Conservation (phyloP, 2,329 filamentous ascomycete species). For the Huntiella decipiens region DNA sequence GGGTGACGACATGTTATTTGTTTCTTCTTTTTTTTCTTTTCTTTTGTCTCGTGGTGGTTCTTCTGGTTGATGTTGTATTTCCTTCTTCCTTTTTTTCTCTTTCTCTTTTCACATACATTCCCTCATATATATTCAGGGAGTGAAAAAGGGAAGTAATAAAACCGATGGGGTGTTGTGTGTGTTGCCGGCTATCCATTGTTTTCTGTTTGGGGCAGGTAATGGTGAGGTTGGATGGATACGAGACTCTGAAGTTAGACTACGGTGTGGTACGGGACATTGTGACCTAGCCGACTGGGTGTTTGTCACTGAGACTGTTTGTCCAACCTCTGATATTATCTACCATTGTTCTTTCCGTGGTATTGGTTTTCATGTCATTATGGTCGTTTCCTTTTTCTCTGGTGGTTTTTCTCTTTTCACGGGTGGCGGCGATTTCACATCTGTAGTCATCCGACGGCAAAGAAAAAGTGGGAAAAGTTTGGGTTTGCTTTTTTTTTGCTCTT, state of each 20-base stretch:
- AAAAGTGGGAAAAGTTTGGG: constrained; percentile 8
- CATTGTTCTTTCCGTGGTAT: neutral
- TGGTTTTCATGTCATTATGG: neutral
- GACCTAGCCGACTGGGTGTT: too few species aligned
- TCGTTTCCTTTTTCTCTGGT: constrained; percentile 1
- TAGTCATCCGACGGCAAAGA: neutral
- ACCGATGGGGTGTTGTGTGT: constrained; percentile 2
- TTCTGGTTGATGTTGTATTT: neutral
- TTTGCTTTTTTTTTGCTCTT: constrained; percentile 4
- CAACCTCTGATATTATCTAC: too few species aligned
- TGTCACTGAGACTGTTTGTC: neutral
- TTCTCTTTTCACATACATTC: neutral
- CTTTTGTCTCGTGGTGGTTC: neutral
- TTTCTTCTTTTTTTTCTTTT: constrained; percentile 1
- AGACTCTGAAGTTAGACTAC: neutral
- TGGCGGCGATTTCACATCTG: neutral
- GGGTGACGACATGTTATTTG: constrained; percentile 3
- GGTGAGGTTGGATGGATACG: neutral
- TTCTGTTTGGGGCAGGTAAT: neutral
- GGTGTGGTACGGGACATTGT: too few species aligned
- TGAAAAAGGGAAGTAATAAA: neutral
- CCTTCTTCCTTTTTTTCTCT: neutral
- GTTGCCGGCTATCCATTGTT: constrained; percentile 1
- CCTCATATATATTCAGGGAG: neutral
- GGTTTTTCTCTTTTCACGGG: neutral